Conservation (phyloP, 176 grass and related monocot species). For the Echinochloa phyllopogon region DNA sequence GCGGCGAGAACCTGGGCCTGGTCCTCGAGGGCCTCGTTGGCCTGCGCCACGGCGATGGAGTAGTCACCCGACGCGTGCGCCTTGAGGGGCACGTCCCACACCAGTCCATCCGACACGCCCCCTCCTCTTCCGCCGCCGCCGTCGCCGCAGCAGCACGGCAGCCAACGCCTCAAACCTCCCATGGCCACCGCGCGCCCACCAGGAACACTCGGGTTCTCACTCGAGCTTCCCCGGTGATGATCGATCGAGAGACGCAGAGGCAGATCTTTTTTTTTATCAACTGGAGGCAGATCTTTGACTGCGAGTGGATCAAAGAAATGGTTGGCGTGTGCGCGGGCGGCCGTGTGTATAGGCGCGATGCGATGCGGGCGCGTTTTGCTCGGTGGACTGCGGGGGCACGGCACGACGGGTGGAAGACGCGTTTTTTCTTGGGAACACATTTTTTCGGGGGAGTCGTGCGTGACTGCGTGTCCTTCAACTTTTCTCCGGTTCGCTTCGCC, state of each 20-base stretch:
- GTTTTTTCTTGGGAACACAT: slow-evolving; percentile 24
- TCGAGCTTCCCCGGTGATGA: not conserved
- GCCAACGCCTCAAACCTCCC: slow-evolving; percentile 7
- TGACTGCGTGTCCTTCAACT: not conserved
- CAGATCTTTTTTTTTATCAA: no score
- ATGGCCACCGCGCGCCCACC: no score
- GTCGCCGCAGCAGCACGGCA: slow-evolving; percentile 29
- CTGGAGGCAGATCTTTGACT: no score
- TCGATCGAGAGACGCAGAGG: not conserved
- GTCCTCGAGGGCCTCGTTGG: slow-evolving; percentile 61
- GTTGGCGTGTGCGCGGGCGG: not conserved
- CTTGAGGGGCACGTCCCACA: slow-evolving; percentile 76
- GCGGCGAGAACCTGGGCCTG: slow-evolving; percentile 62
- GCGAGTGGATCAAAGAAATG: not conserved
- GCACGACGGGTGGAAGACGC: slow-evolving; percentile 46
- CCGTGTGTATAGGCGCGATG: not conserved
- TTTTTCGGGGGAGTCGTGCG: no score
- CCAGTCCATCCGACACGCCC: slow-evolving; percentile 47
- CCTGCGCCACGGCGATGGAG: slow-evolving; percentile 65
- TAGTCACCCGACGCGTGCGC: slow-evolving; percentile 79
- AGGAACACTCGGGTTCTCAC: no score
- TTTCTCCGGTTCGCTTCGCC: no score
- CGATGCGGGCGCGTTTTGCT: slow-evolving; percentile 17
- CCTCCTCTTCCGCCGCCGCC: not conserved
- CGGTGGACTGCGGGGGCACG: slow-evolving; percentile 39